Evolutionary conservation across 2,329 filamentous ascomycete species (phyloP), one percentile per base, ranked within the genome.

Genomic region (Fusarium algeriense): DNA sequence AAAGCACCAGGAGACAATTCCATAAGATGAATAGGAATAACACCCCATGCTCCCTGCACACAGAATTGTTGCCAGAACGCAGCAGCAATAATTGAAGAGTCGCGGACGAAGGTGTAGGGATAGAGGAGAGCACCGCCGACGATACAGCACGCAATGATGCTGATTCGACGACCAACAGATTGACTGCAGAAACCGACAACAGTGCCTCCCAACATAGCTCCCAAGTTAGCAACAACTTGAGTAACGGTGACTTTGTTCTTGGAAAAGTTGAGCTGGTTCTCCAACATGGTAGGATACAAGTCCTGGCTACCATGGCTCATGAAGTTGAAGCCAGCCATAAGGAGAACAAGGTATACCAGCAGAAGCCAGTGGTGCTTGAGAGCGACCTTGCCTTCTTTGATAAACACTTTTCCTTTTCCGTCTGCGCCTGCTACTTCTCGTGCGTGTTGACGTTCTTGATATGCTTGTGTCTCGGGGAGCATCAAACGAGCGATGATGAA

Each of bases 311-410:
- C 92, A 78, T 95, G 93, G 20, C 90, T 92, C 92, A 96, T 94
- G 78, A 96, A 97, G 82, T 97, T 97, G 85, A 97, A 96, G 7
- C 93, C 93, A 3, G 93, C 91, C 93, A 97, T 97, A 41, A 97
- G 85, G 23, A 97, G 84, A 10, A 97, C 93, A 62, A 97, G 85
- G 81, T 97, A 97, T 38, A 90, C 83, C 60, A 97, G 84, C 5
- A 97, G 81, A 17, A 93, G 71, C 94, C 94, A 97, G 80, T 97
- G 93, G 14, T 89, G 88, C 80, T 89, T 91, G 34, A 97, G 77
- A 0, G 93, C 94, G 1, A 95, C 88, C 75, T 92, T 93, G 67
- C 92, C 93, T 81, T 97, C 93, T 2, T 86, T 82, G 30, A 95
- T 58, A 78, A 97, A 96, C 0, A 91, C 78, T 38, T 76, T 74